A percentile compares a stretch with the other conserved stretches of the same genome.
Conservation (phyloP, 345 rosid genomes). For the Gynandropsis gynandra region DNA sequence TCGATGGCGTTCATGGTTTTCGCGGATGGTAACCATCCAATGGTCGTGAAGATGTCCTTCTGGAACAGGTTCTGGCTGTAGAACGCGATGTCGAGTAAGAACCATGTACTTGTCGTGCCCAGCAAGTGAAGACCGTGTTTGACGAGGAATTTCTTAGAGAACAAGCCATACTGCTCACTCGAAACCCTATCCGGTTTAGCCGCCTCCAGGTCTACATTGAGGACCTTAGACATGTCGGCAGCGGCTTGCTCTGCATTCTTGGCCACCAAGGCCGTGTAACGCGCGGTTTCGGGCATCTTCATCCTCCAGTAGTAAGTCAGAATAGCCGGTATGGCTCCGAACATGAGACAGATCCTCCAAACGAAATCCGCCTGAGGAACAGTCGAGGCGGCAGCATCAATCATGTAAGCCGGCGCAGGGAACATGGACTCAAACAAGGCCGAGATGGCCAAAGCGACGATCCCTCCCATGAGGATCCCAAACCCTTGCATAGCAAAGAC, state of each 20-base stretch:
- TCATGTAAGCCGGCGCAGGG: conserved; percentile 34
- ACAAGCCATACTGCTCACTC: conserved; percentile 41
- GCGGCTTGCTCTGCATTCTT: conserved; percentile 60
- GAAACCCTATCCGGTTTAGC: conserved; percentile 19
- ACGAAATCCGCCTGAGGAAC: conserved; percentile 55
- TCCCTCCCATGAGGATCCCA: conserved; percentile 61
- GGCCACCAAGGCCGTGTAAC: conserved; percentile 63
- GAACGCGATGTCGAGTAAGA: conserved; percentile 64
- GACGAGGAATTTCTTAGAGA: conserved; percentile 33
- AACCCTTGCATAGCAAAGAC: conserved; percentile 83
- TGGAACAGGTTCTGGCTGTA: conserved; percentile 72
- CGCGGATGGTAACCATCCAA: conserved; percentile 69
- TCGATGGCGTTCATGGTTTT: conserved; percentile 58
- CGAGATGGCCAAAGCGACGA: conserved; percentile 40
- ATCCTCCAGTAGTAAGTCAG: conserved; percentile 62
- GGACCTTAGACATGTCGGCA: conserved; percentile 64
- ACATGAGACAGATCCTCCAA: conserved; percentile 62
- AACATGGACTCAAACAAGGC: conserved; percentile 29
- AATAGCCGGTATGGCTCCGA: conserved; percentile 62
- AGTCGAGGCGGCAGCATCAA: conserved; percentile 36
- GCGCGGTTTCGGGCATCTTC: conserved; percentile 86
- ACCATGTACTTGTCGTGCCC: conserved; percentile 62
- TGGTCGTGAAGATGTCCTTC: conserved; percentile 60
- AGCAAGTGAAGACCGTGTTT: conserved; percentile 56
- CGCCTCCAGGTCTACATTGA: conserved; percentile 47